A percentile compares a stretch with the other conserved stretches of the same genome.
These are phyloP conservation scores for Apium graveolens DNA, from an alignment of 129 eudicot genomes.

Conservation along the genomic window DNA sequence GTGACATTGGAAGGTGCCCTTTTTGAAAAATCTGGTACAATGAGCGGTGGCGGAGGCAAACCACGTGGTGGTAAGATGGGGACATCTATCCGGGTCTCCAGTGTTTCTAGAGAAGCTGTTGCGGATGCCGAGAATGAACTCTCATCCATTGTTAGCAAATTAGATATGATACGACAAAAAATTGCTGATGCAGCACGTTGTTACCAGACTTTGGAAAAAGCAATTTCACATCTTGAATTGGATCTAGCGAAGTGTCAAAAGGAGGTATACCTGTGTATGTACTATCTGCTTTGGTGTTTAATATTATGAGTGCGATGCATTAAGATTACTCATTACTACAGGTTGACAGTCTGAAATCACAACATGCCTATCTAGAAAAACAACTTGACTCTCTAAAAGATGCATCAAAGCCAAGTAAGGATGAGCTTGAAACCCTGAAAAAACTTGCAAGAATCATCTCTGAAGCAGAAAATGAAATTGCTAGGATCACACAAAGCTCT, in stretches of 20 bases:
- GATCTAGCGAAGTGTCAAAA: constrained; percentile 70
- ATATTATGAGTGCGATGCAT: not conserved
- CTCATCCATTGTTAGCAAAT: constrained; percentile 35
- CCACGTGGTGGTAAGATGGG: constrained; percentile 99
- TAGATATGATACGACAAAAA: constrained; percentile 36
- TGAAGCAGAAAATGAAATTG: constrained; percentile 71
- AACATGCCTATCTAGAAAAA: constrained; percentile 53
- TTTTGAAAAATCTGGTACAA: constrained; percentile 86
- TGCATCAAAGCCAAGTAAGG: constrained; percentile 62
- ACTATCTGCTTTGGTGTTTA: not conserved
- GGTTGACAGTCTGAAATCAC: constrained; percentile 73
- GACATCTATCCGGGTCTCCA: constrained; percentile 66
- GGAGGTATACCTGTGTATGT: constrained; percentile 44
- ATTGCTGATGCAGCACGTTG: constrained; percentile 40
- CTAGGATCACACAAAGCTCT: constrained; percentile 57
- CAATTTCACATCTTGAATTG: constrained; percentile 48
- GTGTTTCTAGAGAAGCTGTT: constrained; percentile 68
- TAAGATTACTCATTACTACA: constrained; percentile 16
- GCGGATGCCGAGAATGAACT: constrained; percentile 67
- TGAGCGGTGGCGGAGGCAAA: constrained; percentile 91
- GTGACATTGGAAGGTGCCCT: constrained; percentile 87
- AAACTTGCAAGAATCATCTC: constrained; percentile 42
- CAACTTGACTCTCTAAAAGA: constrained; percentile 69
- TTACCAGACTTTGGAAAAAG: constrained; percentile 59
- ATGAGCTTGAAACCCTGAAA: constrained; percentile 48